Evolutionary conservation across 352 stramenopile genomes (phyloP).

Genomic region (Phytophthora palmivora): DNA sequence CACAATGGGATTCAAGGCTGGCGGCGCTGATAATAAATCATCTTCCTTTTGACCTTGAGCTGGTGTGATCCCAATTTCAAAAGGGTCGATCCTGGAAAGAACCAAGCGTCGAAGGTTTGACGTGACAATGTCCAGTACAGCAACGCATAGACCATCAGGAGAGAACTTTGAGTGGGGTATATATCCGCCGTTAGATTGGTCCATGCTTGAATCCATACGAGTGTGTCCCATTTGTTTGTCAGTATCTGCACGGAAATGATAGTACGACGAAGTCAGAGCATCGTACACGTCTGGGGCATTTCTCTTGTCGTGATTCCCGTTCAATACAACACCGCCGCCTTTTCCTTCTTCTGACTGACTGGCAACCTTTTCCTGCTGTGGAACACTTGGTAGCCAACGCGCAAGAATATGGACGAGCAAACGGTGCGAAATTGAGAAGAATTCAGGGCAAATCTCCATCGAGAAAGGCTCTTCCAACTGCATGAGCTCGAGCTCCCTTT

Average conservation of each 20-base stretch:
- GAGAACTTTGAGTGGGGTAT: conserved; percentile 35
- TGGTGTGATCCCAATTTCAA: conserved; percentile 73
- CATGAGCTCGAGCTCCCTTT: conserved; percentile 74
- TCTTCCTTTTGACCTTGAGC: conserved; percentile 43
- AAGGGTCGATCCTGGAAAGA: conserved; percentile 76
- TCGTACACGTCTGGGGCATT: conserved; percentile 32
- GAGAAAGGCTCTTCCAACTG: conserved; percentile 86
- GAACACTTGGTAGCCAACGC: conserved; percentile 56
- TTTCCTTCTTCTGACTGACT: conserved; percentile 39
- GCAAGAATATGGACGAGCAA: conserved; percentile 66
- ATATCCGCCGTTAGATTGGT: conserved; percentile 10
- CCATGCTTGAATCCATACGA: conserved; percentile 1
- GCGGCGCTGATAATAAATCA: conserved; percentile 61
- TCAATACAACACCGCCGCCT: conserved; percentile 10
- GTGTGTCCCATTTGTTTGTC: not conserved
- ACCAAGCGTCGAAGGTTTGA: conserved; percentile 86
- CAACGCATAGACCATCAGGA: conserved; percentile 73
- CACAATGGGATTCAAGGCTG: conserved; percentile 71
- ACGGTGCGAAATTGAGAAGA: conserved; percentile 77
- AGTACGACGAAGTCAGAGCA: conserved; percentile 32
- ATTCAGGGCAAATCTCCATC: conserved; percentile 79
- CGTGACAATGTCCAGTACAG: conserved; percentile 77
- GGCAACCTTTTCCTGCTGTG: conserved; percentile 12
- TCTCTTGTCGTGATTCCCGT: conserved; percentile 1
- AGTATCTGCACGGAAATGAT: conserved; percentile 17